Percentiles rank a stretch among this genome's conserved stretches.
Conservation (phyloP, 2,329 filamentous ascomycete species). For the Cyphellophora europaea region DNA sequence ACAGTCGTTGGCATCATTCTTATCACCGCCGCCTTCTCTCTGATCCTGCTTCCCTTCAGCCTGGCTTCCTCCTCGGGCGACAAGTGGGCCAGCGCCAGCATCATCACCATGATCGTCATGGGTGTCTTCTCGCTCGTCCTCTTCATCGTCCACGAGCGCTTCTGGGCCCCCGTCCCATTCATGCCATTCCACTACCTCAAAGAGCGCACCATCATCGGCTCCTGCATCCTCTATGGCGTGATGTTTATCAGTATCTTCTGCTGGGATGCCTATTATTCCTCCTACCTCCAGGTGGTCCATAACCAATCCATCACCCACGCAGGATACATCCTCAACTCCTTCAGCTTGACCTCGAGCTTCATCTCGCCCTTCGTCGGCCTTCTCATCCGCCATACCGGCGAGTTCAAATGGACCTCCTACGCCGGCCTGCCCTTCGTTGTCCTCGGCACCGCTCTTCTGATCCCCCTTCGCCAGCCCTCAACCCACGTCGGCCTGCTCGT, state of each 20-base stretch:
- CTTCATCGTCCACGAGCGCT: constrained; percentile 42
- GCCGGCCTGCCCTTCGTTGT: constrained; percentile 40
- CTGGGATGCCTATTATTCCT: not conserved
- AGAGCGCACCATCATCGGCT: constrained; percentile 24
- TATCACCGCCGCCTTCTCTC: constrained; percentile 1
- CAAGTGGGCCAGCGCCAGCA: constrained; percentile 1
- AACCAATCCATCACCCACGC: constrained; percentile 30
- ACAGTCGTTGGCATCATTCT: constrained; percentile 42
- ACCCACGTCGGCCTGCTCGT: constrained; percentile 39
- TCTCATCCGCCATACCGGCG: constrained; percentile 36
- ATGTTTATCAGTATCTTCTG: constrained; percentile 1
- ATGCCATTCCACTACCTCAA: constrained; percentile 1
- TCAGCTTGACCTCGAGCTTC: constrained; percentile 46
- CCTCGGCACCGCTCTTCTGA: constrained; percentile 42
- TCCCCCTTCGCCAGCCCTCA: constrained; percentile 40
- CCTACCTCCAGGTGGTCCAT: constrained; percentile 35
- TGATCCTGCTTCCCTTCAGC: constrained; percentile 3
- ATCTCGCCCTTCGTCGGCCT: constrained; percentile 40
- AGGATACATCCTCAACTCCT: constrained; percentile 39
- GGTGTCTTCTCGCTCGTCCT: constrained; percentile 1
- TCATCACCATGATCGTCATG: constrained; percentile 5
- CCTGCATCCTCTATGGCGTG: constrained; percentile 30
- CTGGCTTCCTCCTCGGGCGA: constrained; percentile 11
- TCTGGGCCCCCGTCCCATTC: constrained; percentile 41
- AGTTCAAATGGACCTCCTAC: constrained; percentile 41